These are phyloP conservation scores for Chlorella vulgaris DNA, from an alignment of 139 green algal genomes.

Conservation along the genomic window DNA sequence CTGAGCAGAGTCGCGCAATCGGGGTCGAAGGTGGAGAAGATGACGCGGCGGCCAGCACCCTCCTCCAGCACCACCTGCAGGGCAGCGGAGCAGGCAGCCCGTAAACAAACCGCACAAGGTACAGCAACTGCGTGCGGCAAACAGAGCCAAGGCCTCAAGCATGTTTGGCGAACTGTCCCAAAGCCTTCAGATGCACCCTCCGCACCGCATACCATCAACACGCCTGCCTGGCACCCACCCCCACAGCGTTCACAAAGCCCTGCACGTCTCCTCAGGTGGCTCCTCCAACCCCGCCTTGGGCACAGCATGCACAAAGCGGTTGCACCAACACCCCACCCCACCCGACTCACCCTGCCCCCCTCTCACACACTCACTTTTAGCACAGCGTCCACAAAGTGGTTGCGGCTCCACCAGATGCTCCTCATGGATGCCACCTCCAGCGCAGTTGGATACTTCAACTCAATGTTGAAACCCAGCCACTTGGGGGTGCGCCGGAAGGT, in stretches of 20 bases:
- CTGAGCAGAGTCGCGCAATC: constrained; percentile 49
- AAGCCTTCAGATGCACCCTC: too few relatives aligned
- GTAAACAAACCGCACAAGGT: too few relatives aligned
- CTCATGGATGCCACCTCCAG: constrained; percentile 41
- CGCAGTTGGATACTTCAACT: constrained; percentile 59
- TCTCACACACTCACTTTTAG: constrained; percentile 17
- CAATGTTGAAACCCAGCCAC: constrained; percentile 63
- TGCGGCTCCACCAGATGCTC: constrained; percentile 24
- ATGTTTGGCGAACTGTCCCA: too few relatives aligned
- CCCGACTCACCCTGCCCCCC: background rate
- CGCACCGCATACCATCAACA: too few relatives aligned
- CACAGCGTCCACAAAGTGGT: constrained; percentile 55
- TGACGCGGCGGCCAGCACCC: constrained; percentile 36
- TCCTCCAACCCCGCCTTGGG: too few relatives aligned
- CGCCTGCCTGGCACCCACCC: too few relatives aligned
- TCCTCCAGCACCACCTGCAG: constrained; percentile 52
- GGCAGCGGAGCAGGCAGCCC: background rate
- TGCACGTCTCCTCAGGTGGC: too few relatives aligned
- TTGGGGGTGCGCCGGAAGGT: constrained; percentile 45
- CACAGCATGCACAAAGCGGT: too few relatives aligned
- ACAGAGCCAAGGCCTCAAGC: too few relatives aligned
- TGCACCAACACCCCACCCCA: background rate
- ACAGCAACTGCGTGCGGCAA: too few relatives aligned
- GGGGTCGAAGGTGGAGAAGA: constrained; percentile 61
- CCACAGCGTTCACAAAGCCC: too few relatives aligned